Evolutionary conservation across 371 early-diverging fungal genomes (phyloP).

Genomic region (Saksenaea oblongispora): DNA sequence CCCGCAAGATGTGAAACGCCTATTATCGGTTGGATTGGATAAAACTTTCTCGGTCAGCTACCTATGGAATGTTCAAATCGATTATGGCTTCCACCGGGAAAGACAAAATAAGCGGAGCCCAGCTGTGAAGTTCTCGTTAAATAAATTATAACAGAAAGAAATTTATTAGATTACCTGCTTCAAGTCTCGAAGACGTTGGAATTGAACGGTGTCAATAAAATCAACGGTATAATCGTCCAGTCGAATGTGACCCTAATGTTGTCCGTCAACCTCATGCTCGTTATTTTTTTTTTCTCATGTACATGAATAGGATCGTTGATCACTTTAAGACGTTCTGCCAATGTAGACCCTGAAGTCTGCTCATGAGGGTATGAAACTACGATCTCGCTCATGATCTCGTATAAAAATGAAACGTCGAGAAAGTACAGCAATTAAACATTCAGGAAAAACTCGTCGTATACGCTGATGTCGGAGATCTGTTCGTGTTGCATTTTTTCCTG

Average conservation of each 20-base stretch:
- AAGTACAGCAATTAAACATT: not conserved
- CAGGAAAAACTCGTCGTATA: not conserved
- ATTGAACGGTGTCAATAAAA: slow-evolving; percentile 92
- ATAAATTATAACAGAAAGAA: not conserved
- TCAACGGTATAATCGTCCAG: slow-evolving; percentile 69
- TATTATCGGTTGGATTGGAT: slow-evolving; percentile 7
- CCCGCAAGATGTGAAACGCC: slow-evolving; percentile 86
- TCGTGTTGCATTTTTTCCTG: not conserved
- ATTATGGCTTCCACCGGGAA: slow-evolving; percentile 92
- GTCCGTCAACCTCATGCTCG: not conserved
- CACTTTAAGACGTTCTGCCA: slow-evolving; percentile 47
- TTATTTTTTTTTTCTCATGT: not conserved
- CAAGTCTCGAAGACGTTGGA: slow-evolving; percentile 86
- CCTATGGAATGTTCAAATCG: slow-evolving; percentile 91
- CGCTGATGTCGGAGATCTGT: not conserved
- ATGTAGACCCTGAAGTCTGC: slow-evolving; percentile 35
- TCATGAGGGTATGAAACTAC: not conserved
- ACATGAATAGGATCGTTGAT: slow-evolving; percentile 75
- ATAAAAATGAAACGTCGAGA: not conserved
- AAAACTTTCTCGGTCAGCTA: slow-evolving; percentile 13
- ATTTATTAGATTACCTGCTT: slow-evolving; percentile 70
- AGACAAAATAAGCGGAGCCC: slow-evolving; percentile 81
- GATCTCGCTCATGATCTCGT: not conserved
- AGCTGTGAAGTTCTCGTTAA: slow-evolving; percentile 22
- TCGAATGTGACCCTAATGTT: slow-evolving; percentile 76